Percentiles rank a stretch among this genome's conserved stretches.
Conservation (phyloP, 192 early-diverging fungal genomes). For the Pilobolus umbonatus region DNA sequence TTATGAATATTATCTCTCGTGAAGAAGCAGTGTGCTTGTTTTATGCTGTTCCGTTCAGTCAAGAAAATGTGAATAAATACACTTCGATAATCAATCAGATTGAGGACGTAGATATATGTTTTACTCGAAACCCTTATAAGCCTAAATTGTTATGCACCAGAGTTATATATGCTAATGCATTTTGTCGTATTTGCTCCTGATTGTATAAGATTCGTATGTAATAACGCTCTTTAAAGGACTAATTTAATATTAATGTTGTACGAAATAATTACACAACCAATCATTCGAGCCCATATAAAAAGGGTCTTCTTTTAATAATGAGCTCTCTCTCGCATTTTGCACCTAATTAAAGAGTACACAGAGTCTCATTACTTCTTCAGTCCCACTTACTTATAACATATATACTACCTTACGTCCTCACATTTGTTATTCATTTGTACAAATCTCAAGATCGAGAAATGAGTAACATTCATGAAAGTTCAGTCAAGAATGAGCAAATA, state of each 20-base stretch:
- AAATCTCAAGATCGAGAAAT: constrained; percentile 10
- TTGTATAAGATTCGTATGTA: too few species aligned
- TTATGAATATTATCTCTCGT: constrained; percentile 9
- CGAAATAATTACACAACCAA: too few species aligned
- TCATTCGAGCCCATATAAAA: too few species aligned
- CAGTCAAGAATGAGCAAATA: constrained; percentile 9
- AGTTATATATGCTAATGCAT: constrained; percentile 2
- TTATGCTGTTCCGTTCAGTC: constrained; percentile 6
- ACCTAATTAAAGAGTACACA: too few species aligned
- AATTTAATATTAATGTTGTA: too few species aligned
- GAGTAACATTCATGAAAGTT: constrained; percentile 4
- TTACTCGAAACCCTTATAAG: constrained; percentile 9
- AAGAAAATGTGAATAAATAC: constrained; percentile 4
- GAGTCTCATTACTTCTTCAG: too few species aligned
- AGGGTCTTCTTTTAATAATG: too few species aligned
- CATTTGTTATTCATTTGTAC: constrained; percentile 6
- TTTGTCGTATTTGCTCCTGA: too few species aligned
- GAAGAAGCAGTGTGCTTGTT: constrained; percentile 13
- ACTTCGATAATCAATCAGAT: background rate
- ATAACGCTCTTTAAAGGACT: too few species aligned
- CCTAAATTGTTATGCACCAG: background rate
- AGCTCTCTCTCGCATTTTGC: too few species aligned
- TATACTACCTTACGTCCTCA: background rate
- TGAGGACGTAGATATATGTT: constrained; percentile 12
- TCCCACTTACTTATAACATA: too few species aligned